Percentiles rank a stretch among this genome's conserved stretches.
phyloP scores from a whole-genome alignment of 805 yeast genomes.

The Komagataella populi region DNA sequence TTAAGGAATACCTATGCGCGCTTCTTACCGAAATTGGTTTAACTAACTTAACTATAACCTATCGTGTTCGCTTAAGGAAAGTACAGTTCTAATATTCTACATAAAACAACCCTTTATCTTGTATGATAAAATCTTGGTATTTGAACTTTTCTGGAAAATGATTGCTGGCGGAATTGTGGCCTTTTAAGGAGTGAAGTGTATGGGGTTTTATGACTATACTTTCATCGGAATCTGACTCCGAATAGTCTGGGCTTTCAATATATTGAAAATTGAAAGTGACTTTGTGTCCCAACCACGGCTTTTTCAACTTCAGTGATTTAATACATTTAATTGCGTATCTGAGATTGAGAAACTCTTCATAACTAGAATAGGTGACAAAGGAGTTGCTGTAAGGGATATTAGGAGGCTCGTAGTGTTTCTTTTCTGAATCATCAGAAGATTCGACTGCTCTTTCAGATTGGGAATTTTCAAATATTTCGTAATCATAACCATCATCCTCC shows the following conservation, averaged over 20 bases:
- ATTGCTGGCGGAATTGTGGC: neutral
- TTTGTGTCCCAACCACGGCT: constrained; percentile 2
- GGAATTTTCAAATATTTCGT: neutral
- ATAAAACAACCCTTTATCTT: neutral
- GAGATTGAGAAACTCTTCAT: constrained; percentile 1
- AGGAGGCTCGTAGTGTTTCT: neutral
- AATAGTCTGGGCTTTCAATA: neutral
- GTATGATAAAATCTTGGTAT: neutral
- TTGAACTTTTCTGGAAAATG: neutral
- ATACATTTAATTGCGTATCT: constrained; percentile 1
- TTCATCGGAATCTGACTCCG: neutral
- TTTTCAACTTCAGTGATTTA: neutral
- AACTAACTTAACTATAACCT: neutral
- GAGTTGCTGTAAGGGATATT: neutral
- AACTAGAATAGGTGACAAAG: neutral
- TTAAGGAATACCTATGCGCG: neutral
- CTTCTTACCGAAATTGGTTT: neutral
- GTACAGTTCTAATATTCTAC: neutral
- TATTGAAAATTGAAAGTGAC: neutral
- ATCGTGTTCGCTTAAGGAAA: neutral
- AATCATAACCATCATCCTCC: neutral
- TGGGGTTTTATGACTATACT: neutral
- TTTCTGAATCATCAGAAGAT: neutral
- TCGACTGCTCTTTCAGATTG: neutral
- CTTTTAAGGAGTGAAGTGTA: neutral